A percentile compares a stretch with the other conserved stretches of the same genome.
phyloP scores from a whole-genome alignment of 2,329 filamentous ascomycete genomes.

The Aspergillus floridensis region DNA sequence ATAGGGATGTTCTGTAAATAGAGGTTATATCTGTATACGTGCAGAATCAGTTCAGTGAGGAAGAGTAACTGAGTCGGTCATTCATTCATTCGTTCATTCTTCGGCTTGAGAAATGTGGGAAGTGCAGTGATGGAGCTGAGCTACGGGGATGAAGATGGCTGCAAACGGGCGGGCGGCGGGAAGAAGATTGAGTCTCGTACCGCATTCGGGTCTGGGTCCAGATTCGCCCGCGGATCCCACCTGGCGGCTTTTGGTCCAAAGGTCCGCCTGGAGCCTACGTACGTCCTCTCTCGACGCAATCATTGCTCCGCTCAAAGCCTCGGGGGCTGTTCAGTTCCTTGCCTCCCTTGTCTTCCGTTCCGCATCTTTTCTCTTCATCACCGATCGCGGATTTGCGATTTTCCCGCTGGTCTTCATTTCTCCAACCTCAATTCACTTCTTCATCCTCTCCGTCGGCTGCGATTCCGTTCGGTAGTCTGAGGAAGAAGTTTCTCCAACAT shows the following conservation, averaged over 20 bases:
- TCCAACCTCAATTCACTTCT: background rate
- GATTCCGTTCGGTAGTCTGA: conserved; percentile 7
- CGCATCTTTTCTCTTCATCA: background rate
- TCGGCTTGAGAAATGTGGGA: background rate
- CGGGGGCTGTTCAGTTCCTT: conserved; percentile 1
- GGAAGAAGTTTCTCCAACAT: conserved; percentile 13
- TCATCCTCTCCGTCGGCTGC: conserved; percentile 1
- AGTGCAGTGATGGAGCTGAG: background rate
- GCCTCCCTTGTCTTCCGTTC: background rate
- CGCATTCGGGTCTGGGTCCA: conserved; percentile 14
- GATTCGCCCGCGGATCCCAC: background rate
- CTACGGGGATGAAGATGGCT: conserved; percentile 12
- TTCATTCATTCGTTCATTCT: background rate
- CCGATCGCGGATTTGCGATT: conserved; percentile 4
- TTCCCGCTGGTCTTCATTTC: background rate
- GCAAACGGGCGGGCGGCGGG: conserved; percentile 16
- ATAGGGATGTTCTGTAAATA: conserved; percentile 15
- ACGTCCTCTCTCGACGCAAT: conserved; percentile 3
- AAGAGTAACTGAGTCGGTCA: background rate
- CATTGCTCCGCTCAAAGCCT: conserved; percentile 3
- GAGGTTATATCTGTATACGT: conserved; percentile 5
- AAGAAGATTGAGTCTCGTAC: conserved; percentile 6
- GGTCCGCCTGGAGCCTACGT: conserved; percentile 3
- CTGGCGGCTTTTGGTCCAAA: background rate
- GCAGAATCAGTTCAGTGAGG: background rate